These are phyloP conservation scores for Phialophora verrucosa DNA, from an alignment of 2,329 filamentous ascomycete genomes.

Conservation along the genomic window DNA sequence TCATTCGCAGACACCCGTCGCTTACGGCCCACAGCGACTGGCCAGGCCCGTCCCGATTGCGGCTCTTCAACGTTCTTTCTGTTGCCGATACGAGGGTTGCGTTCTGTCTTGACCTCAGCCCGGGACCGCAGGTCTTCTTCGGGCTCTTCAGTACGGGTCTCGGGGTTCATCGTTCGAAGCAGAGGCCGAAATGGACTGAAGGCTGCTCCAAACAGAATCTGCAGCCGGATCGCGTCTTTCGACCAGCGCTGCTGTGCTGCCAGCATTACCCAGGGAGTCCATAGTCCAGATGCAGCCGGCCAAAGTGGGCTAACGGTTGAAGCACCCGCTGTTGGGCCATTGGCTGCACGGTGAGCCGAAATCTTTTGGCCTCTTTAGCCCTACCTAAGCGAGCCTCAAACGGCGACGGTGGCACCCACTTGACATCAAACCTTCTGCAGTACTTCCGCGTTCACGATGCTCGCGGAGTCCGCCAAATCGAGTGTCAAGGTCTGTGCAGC, in stretches of 20 bases:
- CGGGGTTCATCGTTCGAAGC: neutral
- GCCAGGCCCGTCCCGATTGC: neutral
- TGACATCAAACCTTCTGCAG: slow-evolving; percentile 3
- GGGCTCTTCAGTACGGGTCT: neutral
- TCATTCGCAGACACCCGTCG: too few species aligned
- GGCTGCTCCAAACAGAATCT: too few species aligned
- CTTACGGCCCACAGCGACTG: neutral
- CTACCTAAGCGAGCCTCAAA: neutral
- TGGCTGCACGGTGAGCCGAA: neutral
- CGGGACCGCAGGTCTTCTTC: neutral
- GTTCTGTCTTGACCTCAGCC: too few species aligned
- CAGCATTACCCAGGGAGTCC: too few species aligned
- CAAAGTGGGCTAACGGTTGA: neutral
- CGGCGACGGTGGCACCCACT: neutral
- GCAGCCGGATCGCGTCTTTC: too few species aligned
- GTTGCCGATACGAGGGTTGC: neutral
- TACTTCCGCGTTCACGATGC: too few species aligned
- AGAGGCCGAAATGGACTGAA: neutral
- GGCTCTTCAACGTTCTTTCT: neutral
- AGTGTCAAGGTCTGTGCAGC: too few species aligned
- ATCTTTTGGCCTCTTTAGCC: neutral
- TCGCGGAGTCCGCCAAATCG: too few species aligned
- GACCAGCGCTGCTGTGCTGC: too few species aligned
- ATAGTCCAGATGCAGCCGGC: neutral
- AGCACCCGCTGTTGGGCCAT: neutral